Evolutionary conservation across 352 stramenopile genomes (phyloP).

Genomic region (Phytophthora parvispora): DNA sequence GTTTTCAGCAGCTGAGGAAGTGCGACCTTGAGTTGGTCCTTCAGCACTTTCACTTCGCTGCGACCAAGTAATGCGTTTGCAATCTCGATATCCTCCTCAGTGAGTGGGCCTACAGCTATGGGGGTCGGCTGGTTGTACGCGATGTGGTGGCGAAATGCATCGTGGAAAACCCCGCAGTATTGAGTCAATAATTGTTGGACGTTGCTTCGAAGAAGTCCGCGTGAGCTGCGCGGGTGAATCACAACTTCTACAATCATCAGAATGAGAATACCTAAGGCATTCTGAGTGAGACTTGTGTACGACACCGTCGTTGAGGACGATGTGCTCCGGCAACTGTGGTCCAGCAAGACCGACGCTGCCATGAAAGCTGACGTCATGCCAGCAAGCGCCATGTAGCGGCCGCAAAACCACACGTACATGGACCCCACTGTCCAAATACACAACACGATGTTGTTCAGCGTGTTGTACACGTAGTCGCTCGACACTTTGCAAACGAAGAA

Average conservation of each 20-base stretch:
- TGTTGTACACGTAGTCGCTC: conserved; percentile 56
- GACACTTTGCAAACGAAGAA: conserved; percentile 81
- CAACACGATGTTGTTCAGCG: conserved; percentile 73
- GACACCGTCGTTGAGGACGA: conserved; percentile 49
- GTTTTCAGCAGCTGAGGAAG: conserved; percentile 53
- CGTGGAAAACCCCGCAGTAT: conserved; percentile 53
- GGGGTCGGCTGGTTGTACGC: conserved; percentile 31
- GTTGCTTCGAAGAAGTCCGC: conserved; percentile 65
- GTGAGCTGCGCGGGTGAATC: conserved; percentile 64
- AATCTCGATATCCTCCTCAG: conserved; percentile 38
- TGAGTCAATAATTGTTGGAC: conserved; percentile 62
- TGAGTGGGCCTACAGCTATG: conserved; percentile 7
- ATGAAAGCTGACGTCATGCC: conserved; percentile 82
- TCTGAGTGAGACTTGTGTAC: conserved; percentile 78
- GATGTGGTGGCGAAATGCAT: conserved; percentile 75
- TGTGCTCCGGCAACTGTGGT: conserved; percentile 52
- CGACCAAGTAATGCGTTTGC: conserved; percentile 38
- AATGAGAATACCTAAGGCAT: conserved; percentile 76
- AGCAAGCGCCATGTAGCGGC: conserved; percentile 57
- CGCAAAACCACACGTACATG: conserved; percentile 84
- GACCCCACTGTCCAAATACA: conserved; percentile 74
- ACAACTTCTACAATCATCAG: conserved; percentile 73
- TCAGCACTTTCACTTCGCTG: conserved; percentile 47
- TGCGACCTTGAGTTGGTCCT: conserved; percentile 44
- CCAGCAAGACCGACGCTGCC: conserved; percentile 67